Evolutionary conservation across 805 yeast genomes (phyloP), one percentile per base, ranked within the genome.

Genomic region (Saturnispora diversa): DNA sequence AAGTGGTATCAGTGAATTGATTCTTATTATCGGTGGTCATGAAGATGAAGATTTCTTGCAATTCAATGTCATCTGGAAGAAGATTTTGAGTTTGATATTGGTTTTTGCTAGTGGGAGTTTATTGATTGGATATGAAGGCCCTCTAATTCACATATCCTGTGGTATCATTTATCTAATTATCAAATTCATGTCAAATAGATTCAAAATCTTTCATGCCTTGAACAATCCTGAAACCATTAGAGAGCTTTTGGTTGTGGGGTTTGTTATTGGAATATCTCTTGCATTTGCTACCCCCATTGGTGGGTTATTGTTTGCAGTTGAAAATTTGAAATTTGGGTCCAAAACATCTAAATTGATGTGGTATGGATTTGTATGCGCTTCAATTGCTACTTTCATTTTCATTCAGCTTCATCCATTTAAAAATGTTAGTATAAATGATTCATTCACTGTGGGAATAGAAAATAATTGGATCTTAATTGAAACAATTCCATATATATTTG

Each of bases 241-340:
- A 43, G 90, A 83, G 46, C 52, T 85, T 8, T 55, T 80, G 12
- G 67, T 80, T 15, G 87, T 94, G 1, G 84, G 88, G 0, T 72
- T 84, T 1, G 88, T 94, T 1, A 79, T 88, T 1, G 95, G 95
- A 5, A 80, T 85, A 19, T 75, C 88, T 0, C 84, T 82, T 11
- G 94, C 95, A 1, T 84, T 85, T 59, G 82, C 81, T 45, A 78
- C 94, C 0, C 95, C 95, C 3, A 77, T 86, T 42, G 94, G 94
- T 6, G 95, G 95, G 1, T 92, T 86, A 1, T 56, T 85, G 24
- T 86, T 84, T 56, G 80, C 82, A 4, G 56, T 83, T 15, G 94
- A 85, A 51, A 77, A 75, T 45, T 64, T 80, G 32, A 75, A 80
- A 3, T 72, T 77, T 25, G 82, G 72, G 52, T 75, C 80, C 52